Conservation (phyloP, 2,329 filamentous ascomycete genomes). For the Tolypocladium cylindrosporum region DNA sequence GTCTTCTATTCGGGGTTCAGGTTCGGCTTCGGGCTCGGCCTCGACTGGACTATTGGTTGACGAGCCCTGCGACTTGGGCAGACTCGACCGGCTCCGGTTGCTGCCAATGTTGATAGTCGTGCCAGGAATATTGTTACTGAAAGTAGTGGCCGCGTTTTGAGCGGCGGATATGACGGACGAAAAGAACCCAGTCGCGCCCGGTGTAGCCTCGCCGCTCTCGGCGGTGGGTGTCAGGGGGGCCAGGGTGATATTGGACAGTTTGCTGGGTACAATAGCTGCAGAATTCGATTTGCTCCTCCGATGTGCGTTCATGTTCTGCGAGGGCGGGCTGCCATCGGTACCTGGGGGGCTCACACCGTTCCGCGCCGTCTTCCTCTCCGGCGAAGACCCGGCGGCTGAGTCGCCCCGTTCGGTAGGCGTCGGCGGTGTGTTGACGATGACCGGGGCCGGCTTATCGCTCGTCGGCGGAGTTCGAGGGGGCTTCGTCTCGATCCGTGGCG, state of each 20-base stretch:
- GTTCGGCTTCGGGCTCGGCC: conserved; percentile 27
- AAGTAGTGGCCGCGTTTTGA: conserved; percentile 74
- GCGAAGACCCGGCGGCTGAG: conserved; percentile 12
- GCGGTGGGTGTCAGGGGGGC: conserved; percentile 66
- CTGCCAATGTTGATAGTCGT: conserved; percentile 43
- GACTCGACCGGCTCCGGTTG: conserved; percentile 22
- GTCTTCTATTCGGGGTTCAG: conserved; percentile 17
- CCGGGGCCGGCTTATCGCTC: conserved; percentile 33
- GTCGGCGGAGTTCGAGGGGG: conserved; percentile 39
- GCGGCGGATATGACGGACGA: conserved; percentile 87
- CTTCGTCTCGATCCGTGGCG: conserved; percentile 19
- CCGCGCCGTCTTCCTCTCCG: conserved; percentile 18
- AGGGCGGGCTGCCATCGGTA: conserved; percentile 49
- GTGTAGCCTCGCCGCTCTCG: conserved; percentile 53
- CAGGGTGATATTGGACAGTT: conserved; percentile 67
- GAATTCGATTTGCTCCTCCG: conserved; percentile 41
- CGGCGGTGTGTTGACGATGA: conserved; percentile 58
- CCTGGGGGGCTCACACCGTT: conserved; percentile 15
- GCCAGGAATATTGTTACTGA: conserved; percentile 67
- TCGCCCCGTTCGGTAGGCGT: conserved; percentile 42
- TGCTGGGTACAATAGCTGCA: conserved; percentile 60
- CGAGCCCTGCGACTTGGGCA: conserved; percentile 14
- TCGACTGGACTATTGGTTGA: conserved; percentile 16
- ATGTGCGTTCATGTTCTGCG: conserved; percentile 66
- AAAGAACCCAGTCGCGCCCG: conserved; percentile 68